Conservation (phyloP, 2,329 filamentous ascomycete genomes). For the Hymenoscyphus linearis region DNA sequence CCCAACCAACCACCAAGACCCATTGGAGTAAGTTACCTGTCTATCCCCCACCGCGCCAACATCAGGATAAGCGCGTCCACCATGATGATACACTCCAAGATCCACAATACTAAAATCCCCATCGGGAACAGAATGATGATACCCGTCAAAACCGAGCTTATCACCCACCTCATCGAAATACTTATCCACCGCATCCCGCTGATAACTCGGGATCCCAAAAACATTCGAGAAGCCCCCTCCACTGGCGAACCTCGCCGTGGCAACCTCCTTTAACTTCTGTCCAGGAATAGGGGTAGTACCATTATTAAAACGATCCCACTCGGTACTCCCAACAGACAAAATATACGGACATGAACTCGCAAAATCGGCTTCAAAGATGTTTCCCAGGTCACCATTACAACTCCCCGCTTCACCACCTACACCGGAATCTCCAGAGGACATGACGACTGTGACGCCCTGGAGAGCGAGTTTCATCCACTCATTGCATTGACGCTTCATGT, state of each 20-base stretch:
- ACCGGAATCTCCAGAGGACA: slow-evolving; percentile 46
- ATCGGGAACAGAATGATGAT: slow-evolving; percentile 36
- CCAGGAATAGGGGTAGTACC: slow-evolving; percentile 36
- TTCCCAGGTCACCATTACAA: slow-evolving; percentile 28
- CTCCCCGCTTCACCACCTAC: slow-evolving; percentile 35
- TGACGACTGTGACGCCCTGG: slow-evolving; percentile 46
- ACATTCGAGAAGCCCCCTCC: slow-evolving; percentile 64
- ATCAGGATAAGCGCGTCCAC: slow-evolving; percentile 43
- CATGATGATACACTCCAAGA: slow-evolving; percentile 22
- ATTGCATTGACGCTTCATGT: slow-evolving; percentile 47
- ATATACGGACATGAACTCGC: slow-evolving; percentile 44
- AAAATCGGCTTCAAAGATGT: slow-evolving; percentile 43
- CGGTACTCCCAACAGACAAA: slow-evolving; percentile 40
- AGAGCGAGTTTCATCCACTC: slow-evolving; percentile 55
- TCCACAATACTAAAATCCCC: background rate
- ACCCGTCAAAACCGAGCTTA: slow-evolving; percentile 35
- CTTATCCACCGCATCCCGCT: slow-evolving; percentile 31
- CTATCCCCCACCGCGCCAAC: slow-evolving; percentile 40
- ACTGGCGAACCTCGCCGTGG: slow-evolving; percentile 58
- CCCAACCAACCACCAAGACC: slow-evolving; percentile 39
- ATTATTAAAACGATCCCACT: slow-evolving; percentile 35
- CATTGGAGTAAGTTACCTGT: slow-evolving; percentile 40
- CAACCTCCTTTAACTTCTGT: slow-evolving; percentile 35
- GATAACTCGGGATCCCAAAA: slow-evolving; percentile 43
- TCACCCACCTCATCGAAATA: slow-evolving; percentile 26